phyloP scores from a whole-genome alignment of 192 early-diverging fungal genomes.

The Coemansia sp. region DNA sequence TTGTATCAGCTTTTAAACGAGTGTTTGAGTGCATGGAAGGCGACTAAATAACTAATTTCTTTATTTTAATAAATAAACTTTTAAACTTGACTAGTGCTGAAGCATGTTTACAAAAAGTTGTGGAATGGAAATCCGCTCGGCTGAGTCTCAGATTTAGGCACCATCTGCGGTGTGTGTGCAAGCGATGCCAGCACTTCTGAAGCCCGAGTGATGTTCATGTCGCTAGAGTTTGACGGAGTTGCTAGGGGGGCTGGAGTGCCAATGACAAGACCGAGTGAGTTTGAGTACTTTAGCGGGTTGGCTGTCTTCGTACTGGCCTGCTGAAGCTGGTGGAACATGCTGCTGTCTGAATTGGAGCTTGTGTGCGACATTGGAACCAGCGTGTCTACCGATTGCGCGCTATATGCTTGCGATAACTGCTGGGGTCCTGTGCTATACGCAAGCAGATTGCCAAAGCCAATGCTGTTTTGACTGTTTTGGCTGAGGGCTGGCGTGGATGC shows the following conservation, averaged over 20 bases:
- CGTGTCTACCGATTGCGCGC: neutral
- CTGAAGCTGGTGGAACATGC: neutral
- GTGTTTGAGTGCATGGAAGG: conserved; percentile 13
- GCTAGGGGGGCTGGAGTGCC: neutral
- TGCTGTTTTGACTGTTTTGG: neutral
- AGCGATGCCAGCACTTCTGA: neutral
- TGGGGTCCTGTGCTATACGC: neutral
- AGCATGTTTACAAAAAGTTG: neutral
- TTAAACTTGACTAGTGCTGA: neutral
- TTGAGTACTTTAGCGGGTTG: neutral
- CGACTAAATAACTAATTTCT: neutral
- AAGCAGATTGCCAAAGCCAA: neutral
- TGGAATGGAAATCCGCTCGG: neutral
- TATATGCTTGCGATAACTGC: neutral
- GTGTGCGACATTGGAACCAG: neutral
- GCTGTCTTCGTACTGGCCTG: neutral
- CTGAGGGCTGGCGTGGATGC: neutral
- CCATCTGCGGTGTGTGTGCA: neutral
- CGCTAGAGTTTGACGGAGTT: neutral
- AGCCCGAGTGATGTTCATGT: neutral
- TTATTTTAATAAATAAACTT: neutral
- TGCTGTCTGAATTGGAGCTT: neutral
- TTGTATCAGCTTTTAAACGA: conserved; percentile 61
- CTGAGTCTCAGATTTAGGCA: neutral
- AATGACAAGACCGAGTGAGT: neutral